Percentiles rank a stretch among this genome's conserved stretches.
These are phyloP conservation scores for Geranomyces variabilis DNA, from an alignment of 192 early-diverging fungal genomes.

Conservation along the genomic window DNA sequence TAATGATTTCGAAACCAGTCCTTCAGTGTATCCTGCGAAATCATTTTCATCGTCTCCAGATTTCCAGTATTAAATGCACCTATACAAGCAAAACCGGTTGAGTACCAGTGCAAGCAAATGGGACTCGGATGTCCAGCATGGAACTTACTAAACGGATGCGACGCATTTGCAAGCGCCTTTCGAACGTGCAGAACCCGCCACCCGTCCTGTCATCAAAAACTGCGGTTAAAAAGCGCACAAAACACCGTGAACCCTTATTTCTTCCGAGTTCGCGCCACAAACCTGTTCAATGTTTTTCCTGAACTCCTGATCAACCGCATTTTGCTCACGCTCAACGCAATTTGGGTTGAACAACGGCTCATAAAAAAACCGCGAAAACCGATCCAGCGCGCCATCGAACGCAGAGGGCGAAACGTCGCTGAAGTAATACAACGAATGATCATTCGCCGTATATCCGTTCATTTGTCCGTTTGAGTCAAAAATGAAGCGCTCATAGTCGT, in stretches of 20 bases:
- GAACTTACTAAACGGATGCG: constrained; percentile 43
- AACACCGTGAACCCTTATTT: no score
- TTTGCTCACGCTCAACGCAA: constrained; percentile 47
- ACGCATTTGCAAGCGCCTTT: constrained; percentile 38
- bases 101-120: no score
- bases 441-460: constrained; percentile 50
- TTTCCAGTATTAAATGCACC: constrained; percentile 51
- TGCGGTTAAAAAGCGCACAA: background rate
- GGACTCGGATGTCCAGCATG: no score
- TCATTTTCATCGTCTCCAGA: constrained; percentile 49
- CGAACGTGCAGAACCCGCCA: constrained; percentile 46
- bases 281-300: constrained; percentile 39
- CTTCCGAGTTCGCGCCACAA: no score
- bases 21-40: constrained; percentile 31
- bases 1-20: constrained; percentile 44
- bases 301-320: constrained; percentile 52
- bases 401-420: constrained; percentile 20
- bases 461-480: constrained; percentile 40
- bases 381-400: constrained; percentile 48
- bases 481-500: constrained; percentile 48
- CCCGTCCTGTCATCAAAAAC: no score
- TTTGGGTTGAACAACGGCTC: constrained; percentile 50
- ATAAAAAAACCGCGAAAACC: constrained; percentile 51
- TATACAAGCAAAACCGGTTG: background rate
- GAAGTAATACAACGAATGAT: constrained; percentile 53